phyloP scores from a whole-genome alignment of 306 rosid genomes.

The Cucumis cinereus region DNA sequence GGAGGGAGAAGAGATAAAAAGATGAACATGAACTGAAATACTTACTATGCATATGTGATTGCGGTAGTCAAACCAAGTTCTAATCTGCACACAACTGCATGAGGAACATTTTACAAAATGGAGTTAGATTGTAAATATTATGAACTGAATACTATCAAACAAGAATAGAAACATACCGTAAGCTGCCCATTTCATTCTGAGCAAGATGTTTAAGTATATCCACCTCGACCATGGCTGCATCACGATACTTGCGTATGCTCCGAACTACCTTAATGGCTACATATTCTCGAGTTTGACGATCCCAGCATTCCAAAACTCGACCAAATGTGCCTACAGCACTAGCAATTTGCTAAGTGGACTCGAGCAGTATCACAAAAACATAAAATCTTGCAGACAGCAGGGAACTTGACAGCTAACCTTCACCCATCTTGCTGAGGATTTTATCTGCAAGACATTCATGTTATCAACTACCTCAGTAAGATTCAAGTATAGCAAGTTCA shows the following conservation, averaged over 20 bases:
- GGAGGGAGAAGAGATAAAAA: neutral
- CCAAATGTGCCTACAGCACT: slow-evolving; percentile 99
- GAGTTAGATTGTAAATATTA: slow-evolving; percentile 10
- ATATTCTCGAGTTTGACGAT: slow-evolving; percentile 67
- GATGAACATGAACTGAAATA: slow-evolving; percentile 14
- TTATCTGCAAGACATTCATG: slow-evolving; percentile 46
- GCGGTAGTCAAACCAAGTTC: slow-evolving; percentile 83
- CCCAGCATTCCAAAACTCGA: slow-evolving; percentile 99
- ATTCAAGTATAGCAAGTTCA: neutral
- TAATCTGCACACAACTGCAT: slow-evolving; percentile 84
- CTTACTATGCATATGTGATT: slow-evolving; percentile 97
- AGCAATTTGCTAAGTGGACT: slow-evolving; percentile 85
- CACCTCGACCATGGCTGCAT: slow-evolving; percentile 91
- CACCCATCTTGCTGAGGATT: slow-evolving; percentile 93
- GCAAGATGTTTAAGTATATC: slow-evolving; percentile 63
- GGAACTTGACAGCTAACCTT: slow-evolving; percentile 96
- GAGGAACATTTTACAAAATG: slow-evolving; percentile 6
- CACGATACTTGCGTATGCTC: slow-evolving; percentile 76
- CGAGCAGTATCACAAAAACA: slow-evolving; percentile 57
- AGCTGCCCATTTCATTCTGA: slow-evolving; percentile 45
- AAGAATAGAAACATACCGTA: slow-evolving; percentile 30
- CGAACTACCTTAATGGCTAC: slow-evolving; percentile 89
- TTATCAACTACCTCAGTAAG: neutral
- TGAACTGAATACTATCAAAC: neutral
- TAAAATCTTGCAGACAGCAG: slow-evolving; percentile 69